Percentiles rank a stretch among this genome's conserved stretches.
Evolutionary conservation across 768 basidiomycete genomes (phyloP).

Genomic region (Russula ochroleuca): DNA sequence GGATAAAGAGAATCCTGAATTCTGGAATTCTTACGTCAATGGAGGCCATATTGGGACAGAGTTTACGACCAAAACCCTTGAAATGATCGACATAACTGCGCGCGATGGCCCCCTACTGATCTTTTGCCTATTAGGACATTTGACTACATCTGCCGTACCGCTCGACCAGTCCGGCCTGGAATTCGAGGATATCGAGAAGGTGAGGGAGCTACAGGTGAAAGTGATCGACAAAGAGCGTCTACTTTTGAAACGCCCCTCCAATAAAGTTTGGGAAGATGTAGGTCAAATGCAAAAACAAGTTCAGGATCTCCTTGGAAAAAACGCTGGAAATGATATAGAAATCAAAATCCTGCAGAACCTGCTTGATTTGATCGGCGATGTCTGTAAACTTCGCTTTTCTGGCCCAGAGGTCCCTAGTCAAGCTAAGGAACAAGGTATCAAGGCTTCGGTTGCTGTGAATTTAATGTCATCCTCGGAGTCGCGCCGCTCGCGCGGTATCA

Average conservation of each 20-base stretch:
- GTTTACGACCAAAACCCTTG: not conserved
- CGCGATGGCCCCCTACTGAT: conserved; percentile 16
- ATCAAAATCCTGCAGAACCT: not conserved
- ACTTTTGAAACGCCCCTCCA: not conserved
- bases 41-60: not conserved
- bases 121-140: conserved; percentile 7
- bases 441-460: not conserved
- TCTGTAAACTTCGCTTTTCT: not conserved
- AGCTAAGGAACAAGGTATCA: too few species aligned
- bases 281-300: not conserved
- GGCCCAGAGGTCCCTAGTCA: not conserved
- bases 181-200: not conserved
- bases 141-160: not conserved
- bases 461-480: not conserved
- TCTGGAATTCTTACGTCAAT: conserved; percentile 1
- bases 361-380: not conserved
- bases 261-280: conserved; percentile 5
- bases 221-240: not conserved
- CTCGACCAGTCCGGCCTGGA: not conserved
- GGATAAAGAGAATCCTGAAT: not conserved
- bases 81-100: not conserved
- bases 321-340: not conserved
- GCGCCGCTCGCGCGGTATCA: too few species aligned
- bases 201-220: conserved; percentile 2
- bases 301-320: not conserved